Evolutionary conservation across 2,329 filamentous ascomycete genomes (phyloP), one percentile per base, ranked within the genome.

Genomic region (Raffaelea albimanens): DNA sequence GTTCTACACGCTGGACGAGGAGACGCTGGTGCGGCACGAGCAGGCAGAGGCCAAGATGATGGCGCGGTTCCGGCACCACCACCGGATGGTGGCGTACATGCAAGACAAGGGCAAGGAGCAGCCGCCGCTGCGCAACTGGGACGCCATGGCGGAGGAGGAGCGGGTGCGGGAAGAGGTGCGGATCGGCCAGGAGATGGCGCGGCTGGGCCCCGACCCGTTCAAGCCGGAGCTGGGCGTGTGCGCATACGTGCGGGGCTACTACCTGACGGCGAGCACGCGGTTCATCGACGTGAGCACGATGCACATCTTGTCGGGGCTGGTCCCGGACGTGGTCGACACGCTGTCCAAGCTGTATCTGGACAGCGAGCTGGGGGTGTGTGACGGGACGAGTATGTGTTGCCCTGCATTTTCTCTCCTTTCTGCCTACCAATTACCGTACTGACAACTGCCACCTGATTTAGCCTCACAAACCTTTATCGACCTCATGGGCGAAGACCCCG

Each of bases 231-330:
- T 89, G 1, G 67, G 73, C 9, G 76, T 84, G 0, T 75, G 84
- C 0, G 71, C 80, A 0, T 78, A 79, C 4, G 72, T 86, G 40
- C 69, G 82, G 0, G 82, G 76, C 0, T 89, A 88, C 60, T 89
- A 89, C 57, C 70, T 77, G 42, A 74, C 83, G 4, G 83, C 85
- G 0, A 75, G 78, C 0, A 65, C 71, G 31, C 74, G 83, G 2
- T 84, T 87, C 55, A 70, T 79, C 1, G 83, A 89, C 47, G 61
- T 64, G 2, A 65, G 71, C 7, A 63, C 68, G 1, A 66, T 76
- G 21, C 65, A 70, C 43, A 61, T 76, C 46, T 66, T 71, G 11
- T 71, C 70, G 10, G 68, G 71, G 4, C 66, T 75, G 58, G 65
- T 77, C 5, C 72, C 73, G 0, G 59, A 63, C 3, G 65, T 76